These are phyloP conservation scores for Xylogone sp. DNA, from an alignment of 2,329 filamentous ascomycete genomes.

Conservation along the genomic window DNA sequence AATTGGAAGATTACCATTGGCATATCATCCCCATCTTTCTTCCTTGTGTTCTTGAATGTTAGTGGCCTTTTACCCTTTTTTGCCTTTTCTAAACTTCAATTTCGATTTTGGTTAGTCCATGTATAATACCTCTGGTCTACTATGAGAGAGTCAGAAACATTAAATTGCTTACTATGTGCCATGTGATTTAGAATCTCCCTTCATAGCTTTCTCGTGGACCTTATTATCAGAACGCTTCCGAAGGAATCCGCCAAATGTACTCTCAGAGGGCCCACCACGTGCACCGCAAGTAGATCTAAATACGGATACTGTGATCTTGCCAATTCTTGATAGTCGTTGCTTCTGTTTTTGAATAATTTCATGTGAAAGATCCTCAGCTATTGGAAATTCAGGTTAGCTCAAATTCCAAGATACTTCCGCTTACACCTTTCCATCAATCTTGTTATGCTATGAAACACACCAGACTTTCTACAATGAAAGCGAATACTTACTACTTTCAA, in stretches of 20 bases:
- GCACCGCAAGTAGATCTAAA: too few relatives aligned
- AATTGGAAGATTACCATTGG: slow-evolving; percentile 16
- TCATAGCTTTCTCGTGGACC: slow-evolving; percentile 16
- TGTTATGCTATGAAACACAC: too few relatives aligned
- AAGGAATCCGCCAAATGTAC: slow-evolving; percentile 1
- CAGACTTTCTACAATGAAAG: not conserved
- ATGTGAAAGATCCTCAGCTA: not conserved
- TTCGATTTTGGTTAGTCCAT: not conserved
- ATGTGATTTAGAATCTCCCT: slow-evolving; percentile 14
- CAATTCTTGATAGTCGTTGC: not conserved
- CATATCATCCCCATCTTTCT: slow-evolving; percentile 17
- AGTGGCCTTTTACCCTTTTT: not conserved
- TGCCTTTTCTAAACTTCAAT: not conserved
- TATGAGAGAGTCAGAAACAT: not conserved
- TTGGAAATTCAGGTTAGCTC: not conserved
- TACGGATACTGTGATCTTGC: not conserved
- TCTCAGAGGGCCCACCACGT: not conserved
- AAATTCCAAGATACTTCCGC: not conserved
- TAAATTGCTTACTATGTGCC: slow-evolving; percentile 9
- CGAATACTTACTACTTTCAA: slow-evolving; percentile 10
- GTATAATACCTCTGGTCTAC: too few relatives aligned
- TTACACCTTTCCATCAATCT: not conserved
- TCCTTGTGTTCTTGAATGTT: not conserved
- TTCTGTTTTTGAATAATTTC: not conserved
- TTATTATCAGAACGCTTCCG: not conserved